Conservation (phyloP, 768 basidiomycete species). For the Scleroderma bovista region DNA sequence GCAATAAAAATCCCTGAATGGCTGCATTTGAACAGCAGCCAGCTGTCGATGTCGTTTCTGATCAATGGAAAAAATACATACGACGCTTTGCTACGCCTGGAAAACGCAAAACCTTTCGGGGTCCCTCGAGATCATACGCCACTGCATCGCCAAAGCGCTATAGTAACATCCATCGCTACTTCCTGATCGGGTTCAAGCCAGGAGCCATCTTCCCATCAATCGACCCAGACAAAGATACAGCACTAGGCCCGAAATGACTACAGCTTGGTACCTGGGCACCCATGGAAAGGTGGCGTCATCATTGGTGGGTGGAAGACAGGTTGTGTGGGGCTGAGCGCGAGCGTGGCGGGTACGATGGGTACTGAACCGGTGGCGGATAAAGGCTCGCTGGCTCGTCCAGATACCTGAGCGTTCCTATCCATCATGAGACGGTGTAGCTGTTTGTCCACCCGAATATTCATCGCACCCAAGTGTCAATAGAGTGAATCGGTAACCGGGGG, state of each 20-base stretch:
- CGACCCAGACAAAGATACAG: not conserved
- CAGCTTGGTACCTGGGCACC: slow-evolving; percentile 27
- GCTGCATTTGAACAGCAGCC: too few relatives aligned
- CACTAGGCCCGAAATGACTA: slow-evolving; percentile 6
- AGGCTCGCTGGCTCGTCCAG: slow-evolving; percentile 35
- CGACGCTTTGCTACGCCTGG: too few relatives aligned
- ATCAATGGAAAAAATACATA: too few relatives aligned
- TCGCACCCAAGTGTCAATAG: slow-evolving; percentile 6
- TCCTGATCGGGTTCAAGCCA: too few relatives aligned
- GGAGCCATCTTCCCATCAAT: not conserved
- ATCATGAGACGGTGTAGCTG: slow-evolving; percentile 70
- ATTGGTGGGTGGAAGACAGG: slow-evolving; percentile 24
- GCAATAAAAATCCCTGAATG: too few relatives aligned
- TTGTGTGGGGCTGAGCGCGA: slow-evolving; percentile 15
- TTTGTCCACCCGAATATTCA: slow-evolving; percentile 10
- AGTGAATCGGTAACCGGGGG: too few relatives aligned
- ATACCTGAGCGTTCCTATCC: slow-evolving; percentile 61
- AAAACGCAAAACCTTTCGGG: too few relatives aligned
- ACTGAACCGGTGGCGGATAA: slow-evolving; percentile 14
- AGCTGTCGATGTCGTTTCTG: too few relatives aligned
- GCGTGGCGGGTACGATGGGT: slow-evolving; percentile 7
- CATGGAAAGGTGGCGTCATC: slow-evolving; percentile 26
- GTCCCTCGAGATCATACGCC: too few relatives aligned
- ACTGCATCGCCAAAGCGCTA: too few relatives aligned
- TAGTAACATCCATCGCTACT: too few relatives aligned